Evolutionary conservation across 768 basidiomycete genomes (phyloP).

Genomic region (Scleroderma bovista): DNA sequence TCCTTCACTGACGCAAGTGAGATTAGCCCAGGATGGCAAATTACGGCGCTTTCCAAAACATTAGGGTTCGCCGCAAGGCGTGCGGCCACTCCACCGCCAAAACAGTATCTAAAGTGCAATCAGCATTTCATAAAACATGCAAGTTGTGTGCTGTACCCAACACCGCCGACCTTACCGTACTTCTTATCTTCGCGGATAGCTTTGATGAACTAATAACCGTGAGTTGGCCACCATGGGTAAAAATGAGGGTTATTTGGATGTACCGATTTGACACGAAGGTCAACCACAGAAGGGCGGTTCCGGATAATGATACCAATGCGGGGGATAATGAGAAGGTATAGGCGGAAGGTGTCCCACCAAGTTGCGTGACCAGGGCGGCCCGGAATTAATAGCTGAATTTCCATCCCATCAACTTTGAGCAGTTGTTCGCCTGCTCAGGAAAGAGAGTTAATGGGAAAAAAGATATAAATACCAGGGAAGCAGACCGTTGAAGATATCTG

Average conservation of each 20-base stretch:
- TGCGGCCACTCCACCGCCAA: constrained; percentile 29
- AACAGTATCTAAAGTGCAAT: constrained; percentile 30
- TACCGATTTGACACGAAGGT: constrained; percentile 22
- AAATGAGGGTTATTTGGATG: neutral
- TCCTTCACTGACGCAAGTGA: constrained; percentile 29
- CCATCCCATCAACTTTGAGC: constrained; percentile 20
- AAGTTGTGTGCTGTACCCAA: constrained; percentile 28
- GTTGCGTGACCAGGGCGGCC: constrained; percentile 24
- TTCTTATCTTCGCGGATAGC: constrained; percentile 33
- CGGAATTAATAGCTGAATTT: constrained; percentile 20
- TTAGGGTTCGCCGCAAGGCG: constrained; percentile 24
- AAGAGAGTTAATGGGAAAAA: neutral
- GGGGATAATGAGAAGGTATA: constrained; percentile 15
- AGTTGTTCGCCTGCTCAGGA: constrained; percentile 23
- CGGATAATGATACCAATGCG: constrained; percentile 14
- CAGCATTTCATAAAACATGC: neutral
- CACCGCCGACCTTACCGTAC: constrained; percentile 37
- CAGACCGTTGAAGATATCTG: constrained; percentile 54
- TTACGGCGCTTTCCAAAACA: constrained; percentile 32
- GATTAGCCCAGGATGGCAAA: constrained; percentile 37
- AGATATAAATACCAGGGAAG: neutral
- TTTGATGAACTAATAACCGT: constrained; percentile 30
- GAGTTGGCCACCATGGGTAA: neutral
- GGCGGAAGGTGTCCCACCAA: constrained; percentile 11
- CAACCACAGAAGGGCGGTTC: constrained; percentile 24